These are phyloP conservation scores for Prunus dulcis DNA, from an alignment of 306 rosid species.

Conservation along the genomic window DNA sequence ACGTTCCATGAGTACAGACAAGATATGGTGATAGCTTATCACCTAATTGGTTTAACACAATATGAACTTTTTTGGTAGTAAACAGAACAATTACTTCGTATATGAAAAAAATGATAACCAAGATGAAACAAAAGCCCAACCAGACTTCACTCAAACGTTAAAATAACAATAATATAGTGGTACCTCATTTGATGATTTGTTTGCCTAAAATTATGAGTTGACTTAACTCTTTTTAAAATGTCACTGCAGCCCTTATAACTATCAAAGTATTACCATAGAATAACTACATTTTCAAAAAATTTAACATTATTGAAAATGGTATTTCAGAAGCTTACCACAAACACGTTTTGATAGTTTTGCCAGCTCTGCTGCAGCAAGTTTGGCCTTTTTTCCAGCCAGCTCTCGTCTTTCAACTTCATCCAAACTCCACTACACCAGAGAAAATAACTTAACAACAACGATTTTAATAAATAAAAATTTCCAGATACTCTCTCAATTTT, in stretches of 20 bases:
- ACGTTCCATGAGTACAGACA: background rate
- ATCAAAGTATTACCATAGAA: background rate
- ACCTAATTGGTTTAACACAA: background rate
- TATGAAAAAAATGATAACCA: background rate
- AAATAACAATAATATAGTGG: background rate
- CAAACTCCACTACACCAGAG: constrained; percentile 70
- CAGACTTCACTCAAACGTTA: no score
- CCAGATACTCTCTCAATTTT: background rate
- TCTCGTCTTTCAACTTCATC: constrained; percentile 84
- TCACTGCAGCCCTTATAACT: background rate
- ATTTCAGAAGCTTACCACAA: constrained; percentile 55
- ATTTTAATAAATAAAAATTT: background rate
- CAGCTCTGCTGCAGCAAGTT: constrained; percentile 95
- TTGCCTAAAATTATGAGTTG: background rate
- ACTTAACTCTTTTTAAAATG: background rate
- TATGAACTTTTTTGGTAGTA: background rate
- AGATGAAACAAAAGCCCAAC: no score
- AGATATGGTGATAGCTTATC: background rate
- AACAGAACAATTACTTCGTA: background rate
- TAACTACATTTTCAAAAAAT: background rate
- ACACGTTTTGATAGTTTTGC: constrained; percentile 79
- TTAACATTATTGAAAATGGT: background rate
- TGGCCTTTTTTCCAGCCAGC: constrained; percentile 87
- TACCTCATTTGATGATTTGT: background rate
- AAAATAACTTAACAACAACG: constrained; percentile 20